Evolutionary conservation across 2,329 filamentous ascomycete species (phyloP), one percentile per base, ranked within the genome.

Genomic region (Aspergillus tubingensis): DNA sequence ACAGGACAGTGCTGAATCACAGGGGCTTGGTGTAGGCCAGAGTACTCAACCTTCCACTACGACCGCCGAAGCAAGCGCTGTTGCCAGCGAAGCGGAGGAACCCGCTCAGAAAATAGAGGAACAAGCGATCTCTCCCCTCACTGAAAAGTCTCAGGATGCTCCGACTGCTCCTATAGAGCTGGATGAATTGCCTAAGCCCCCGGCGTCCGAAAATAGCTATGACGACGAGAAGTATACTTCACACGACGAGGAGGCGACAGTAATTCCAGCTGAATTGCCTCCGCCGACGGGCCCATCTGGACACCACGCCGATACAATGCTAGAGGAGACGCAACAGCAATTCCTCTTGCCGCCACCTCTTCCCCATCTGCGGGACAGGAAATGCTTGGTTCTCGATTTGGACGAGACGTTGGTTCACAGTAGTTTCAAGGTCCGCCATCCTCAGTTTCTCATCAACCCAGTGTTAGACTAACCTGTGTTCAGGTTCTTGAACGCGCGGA

Each of bases 331-430:
- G 70, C 79, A 82, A 53, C 86, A 86, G 66, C 88, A 88, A 70
- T 91, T 85, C 79, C 82, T 99, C 38, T 80, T 99, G 57, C 92
- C 92, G n/a, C 88, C 93, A 0, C 85, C 94, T 66, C 83, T 88
- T 43, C 88, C 91, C 25, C 88, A 91, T 68, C 87, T 95, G 70
- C 88, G 90, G 76, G 92, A 92, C 27, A 89, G 91, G 73, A 99
- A 99, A 77, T 99, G 95, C 70, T 81, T 99, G 43, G 94, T 99
- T 17, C 84, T 99, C 49, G 95, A 99, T 80, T 81, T 99, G 62
- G 95, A 99, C 68, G 95, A 99, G 77, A 99, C 95, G 1, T 80
- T 99, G 55, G 95, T 99, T 23, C 95, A 99, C 80, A 98, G 95
- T 77, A 98, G 95, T 68, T 99, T 99, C 80, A 99, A 99, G 86